Conservation (phyloP, 1,284 basidiomycete species). For the Heterobasidion occidentale region DNA sequence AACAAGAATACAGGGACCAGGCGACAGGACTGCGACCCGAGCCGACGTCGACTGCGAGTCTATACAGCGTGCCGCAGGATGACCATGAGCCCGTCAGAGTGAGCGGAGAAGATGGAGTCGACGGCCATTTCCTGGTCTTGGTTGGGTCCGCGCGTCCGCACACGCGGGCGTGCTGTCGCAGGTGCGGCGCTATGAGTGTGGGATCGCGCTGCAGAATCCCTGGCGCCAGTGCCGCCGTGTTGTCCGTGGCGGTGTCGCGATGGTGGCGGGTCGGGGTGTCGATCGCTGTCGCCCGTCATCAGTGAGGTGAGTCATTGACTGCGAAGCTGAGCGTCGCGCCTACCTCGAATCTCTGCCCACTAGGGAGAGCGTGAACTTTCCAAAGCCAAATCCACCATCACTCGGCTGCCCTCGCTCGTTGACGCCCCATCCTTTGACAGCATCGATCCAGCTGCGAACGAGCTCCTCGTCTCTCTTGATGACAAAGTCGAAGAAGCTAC, state of each 20-base stretch:
- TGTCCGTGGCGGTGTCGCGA: slow-evolving; percentile 10
- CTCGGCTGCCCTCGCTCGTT: slow-evolving; percentile 73
- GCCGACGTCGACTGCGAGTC: neutral
- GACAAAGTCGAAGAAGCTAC: slow-evolving; percentile 73
- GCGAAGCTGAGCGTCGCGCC: neutral
- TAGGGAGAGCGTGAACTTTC: slow-evolving; percentile 48
- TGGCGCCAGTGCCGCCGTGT: neutral
- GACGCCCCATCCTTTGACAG: slow-evolving; percentile 71
- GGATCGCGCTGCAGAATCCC: neutral
- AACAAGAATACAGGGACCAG: neutral
- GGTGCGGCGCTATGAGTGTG: slow-evolving; percentile 3
- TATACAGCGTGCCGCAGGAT: slow-evolving; percentile 40
- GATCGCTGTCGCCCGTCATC: slow-evolving; percentile 7
- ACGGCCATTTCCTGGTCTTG: slow-evolving; percentile 37
- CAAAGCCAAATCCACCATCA: slow-evolving; percentile 75
- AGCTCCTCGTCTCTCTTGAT: slow-evolving; percentile 47
- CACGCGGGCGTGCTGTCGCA: slow-evolving; percentile 1
- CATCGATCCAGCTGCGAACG: slow-evolving; percentile 63
- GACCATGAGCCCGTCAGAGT: slow-evolving; percentile 73
- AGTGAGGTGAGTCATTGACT: neutral
- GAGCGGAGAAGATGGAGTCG: slow-evolving; percentile 74
- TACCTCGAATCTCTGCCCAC: slow-evolving; percentile 56
- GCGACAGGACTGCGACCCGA: neutral
- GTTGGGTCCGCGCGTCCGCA: neutral
- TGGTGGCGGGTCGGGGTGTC: slow-evolving; percentile 11